A percentile compares a stretch with the other conserved stretches of the same genome.
These are phyloP conservation scores for Adansonia rubrostipa DNA, from an alignment of 441 rosid genomes.

Conservation along the genomic window DNA sequence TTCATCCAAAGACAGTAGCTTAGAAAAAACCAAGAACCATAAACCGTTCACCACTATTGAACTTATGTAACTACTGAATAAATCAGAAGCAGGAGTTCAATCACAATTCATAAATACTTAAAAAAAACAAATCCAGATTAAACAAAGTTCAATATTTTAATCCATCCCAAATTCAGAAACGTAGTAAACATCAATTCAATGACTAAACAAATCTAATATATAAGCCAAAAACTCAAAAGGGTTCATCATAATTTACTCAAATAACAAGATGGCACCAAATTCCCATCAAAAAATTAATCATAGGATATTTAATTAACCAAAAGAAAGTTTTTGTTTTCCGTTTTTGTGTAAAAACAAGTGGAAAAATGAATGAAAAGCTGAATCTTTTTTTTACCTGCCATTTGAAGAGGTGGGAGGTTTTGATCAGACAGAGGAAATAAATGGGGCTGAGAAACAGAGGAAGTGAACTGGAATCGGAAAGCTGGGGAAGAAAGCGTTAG, in stretches of 20 bases:
- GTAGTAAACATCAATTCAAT: background rate
- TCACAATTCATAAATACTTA: background rate
- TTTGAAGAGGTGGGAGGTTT: conserved; percentile 12
- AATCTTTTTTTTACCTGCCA: conserved; percentile 12
- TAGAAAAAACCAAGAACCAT: background rate
- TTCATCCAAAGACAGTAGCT: background rate
- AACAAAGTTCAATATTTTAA: background rate
- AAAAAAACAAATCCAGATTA: background rate
- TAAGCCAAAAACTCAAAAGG: background rate
- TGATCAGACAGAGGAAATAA: background rate
- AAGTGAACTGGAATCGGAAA: background rate
- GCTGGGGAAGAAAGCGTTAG: conserved; percentile 12
- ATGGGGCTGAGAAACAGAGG: background rate
- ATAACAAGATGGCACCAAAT: background rate
- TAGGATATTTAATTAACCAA: background rate
- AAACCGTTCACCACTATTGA: background rate
- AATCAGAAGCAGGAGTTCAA: background rate
- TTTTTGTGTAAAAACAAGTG: background rate
- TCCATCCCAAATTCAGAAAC: conserved; percentile 17
- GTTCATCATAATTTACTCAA: background rate
- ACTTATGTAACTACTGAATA: background rate
- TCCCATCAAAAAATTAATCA: conserved; percentile 2
- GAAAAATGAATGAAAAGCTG: background rate
- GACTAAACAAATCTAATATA: background rate
- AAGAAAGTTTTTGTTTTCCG: background rate